Conservation (phyloP, 2,329 filamentous ascomycete species). For the Colletotrichum tanaceti region DNA sequence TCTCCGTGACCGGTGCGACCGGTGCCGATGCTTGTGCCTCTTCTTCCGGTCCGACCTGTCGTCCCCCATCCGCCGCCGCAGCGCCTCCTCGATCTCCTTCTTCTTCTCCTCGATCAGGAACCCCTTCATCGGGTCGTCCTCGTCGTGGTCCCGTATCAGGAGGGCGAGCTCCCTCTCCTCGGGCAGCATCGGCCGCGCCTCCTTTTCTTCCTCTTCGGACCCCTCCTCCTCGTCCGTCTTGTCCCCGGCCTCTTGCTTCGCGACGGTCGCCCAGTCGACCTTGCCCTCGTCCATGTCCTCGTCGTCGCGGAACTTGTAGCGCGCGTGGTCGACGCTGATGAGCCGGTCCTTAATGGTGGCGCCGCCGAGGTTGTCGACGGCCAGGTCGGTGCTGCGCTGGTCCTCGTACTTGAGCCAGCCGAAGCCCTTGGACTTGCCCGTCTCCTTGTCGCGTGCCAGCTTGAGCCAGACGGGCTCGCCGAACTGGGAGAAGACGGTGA, state of each 20-base stretch:
- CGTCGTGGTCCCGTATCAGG: slow-evolving; percentile 83
- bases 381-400: slow-evolving; percentile 93
- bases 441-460: slow-evolving; percentile 93
- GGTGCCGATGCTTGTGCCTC: slow-evolving; percentile 60
- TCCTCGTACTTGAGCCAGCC: slow-evolving; percentile 99
- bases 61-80: slow-evolving; percentile 63
- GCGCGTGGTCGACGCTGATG: slow-evolving; percentile 89
- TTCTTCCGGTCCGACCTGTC: slow-evolving; percentile 62
- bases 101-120: slow-evolving; percentile 92
- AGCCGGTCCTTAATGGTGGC: slow-evolving; percentile 83
- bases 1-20: slow-evolving; percentile 56
- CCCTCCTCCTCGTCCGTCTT: slow-evolving; percentile 58
- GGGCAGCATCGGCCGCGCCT: slow-evolving; percentile 72
- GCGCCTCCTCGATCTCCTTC: slow-evolving; percentile 81
- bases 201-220: slow-evolving; percentile 55
- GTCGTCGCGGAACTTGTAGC: slow-evolving; percentile 90
- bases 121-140: slow-evolving; percentile 97
- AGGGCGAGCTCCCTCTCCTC: slow-evolving; percentile 85
- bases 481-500: slow-evolving; percentile 97
- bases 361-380: slow-evolving; percentile 94
- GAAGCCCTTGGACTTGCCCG: slow-evolving; percentile 93
- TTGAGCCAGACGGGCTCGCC: slow-evolving; percentile 96
- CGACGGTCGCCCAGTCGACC: slow-evolving; percentile 70
- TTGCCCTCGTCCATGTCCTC: slow-evolving; percentile 71
- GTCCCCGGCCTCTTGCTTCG: slow-evolving; percentile 62